phyloP scores from a whole-genome alignment of 2,329 filamentous ascomycete genomes.

The Penicillium sp. region DNA sequence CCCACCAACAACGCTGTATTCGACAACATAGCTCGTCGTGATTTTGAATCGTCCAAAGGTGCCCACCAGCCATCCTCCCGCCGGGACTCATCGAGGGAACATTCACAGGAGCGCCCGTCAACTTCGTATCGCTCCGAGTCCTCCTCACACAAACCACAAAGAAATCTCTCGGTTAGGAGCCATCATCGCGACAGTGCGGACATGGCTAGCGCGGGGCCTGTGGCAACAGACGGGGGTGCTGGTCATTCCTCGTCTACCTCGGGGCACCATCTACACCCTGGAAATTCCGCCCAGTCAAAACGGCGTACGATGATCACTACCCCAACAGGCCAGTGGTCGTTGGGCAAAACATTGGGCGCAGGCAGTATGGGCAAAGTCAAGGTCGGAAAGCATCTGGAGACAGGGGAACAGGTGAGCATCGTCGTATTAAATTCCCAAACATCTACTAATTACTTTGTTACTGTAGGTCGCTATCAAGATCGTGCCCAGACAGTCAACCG shows the following conservation, averaged over 20 bases:
- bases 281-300: constrained; percentile 47
- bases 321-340: constrained; percentile 87
- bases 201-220: constrained; percentile 54
- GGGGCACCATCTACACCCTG: constrained; percentile 36
- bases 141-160: constrained; percentile 51
- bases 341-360: constrained; percentile 95
- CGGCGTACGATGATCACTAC: constrained; percentile 84
- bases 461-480: constrained; percentile 92
- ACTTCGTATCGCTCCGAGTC: constrained; percentile 59
- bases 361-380: constrained; percentile 99
- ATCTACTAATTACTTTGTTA: not conserved
- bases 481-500: constrained; percentile 85
- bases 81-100: constrained; percentile 69
- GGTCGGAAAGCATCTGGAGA: constrained; percentile 86
- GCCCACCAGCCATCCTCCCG: constrained; percentile 61
- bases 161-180: constrained; percentile 46
- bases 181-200: constrained; percentile 51
- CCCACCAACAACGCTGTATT: constrained; percentile 54
- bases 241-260: constrained; percentile 56
- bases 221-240: constrained; percentile 59
- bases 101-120: constrained; percentile 48
- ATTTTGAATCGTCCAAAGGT: constrained; percentile 75
- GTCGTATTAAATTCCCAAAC: not conserved
- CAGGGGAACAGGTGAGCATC: constrained; percentile 79
- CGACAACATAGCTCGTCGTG: constrained; percentile 64